Evolutionary conservation across 2,329 filamentous ascomycete genomes (phyloP), one percentile per base, ranked within the genome.

Genomic region (Rhynchosporium secalis): DNA sequence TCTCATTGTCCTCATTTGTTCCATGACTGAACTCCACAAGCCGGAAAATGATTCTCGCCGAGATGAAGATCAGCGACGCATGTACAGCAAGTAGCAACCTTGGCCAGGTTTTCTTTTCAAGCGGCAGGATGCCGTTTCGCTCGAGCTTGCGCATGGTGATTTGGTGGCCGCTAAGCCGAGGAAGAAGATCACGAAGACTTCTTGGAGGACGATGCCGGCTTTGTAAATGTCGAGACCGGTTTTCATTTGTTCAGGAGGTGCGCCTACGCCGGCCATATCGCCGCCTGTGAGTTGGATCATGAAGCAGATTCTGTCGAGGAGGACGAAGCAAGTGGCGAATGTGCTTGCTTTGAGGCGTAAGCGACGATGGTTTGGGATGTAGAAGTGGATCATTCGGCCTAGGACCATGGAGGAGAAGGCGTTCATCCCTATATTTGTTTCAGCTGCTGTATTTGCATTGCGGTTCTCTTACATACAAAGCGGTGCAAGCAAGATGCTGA

Each of bases 31-130:
- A 87, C 71, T 88, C 83, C 56, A 77, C 72, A 1, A 88, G 77
- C 31, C 84, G 83, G 74, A 82, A 88, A 64, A 85, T 78, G 70
- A 88, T 86, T 26, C 86, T 81, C 36, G 80, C 71, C 78, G 83
- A 40, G 26, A 60, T 33, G 48, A 52, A 52, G 1, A 26, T 38
- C 31, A 52, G 7, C 33, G 48, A 52, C 4, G 31, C 48, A 8
- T 52, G 38, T 4, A 52, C 48, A 12, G 48, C 48, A 52, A 36
- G 38, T 6, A 52, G 33, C 28, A 46, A 46, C 9, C 26, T 54
- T 20, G 41, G 38, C 48, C 36, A 45, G 8, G 33, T 38, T 20
- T 13, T 58, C 45, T 31, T 43, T 26, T 43, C 43, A 12, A 57
- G 15, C n/a, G 15, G 38, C 38, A 49, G 12, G 15, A 29, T n/a